A percentile compares a stretch with the other conserved stretches of the same genome.
phyloP scores from a whole-genome alignment of 305 asterid species.

The Andrographis paniculata region DNA sequence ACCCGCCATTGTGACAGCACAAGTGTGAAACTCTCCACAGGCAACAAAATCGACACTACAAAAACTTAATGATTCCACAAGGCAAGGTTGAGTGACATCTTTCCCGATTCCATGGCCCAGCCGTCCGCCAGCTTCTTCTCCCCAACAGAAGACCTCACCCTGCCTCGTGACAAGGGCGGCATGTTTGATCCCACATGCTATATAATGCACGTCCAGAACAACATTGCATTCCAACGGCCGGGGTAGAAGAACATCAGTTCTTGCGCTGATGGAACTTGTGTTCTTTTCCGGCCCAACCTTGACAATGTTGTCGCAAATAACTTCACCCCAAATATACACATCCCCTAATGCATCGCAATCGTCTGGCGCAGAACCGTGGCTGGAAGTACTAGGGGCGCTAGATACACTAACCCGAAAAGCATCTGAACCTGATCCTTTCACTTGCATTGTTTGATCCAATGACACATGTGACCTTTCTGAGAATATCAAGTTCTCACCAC shows the following conservation, averaged over 20 bases:
- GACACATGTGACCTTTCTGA: slow-evolving; percentile 73
- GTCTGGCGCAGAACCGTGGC: slow-evolving; percentile 92
- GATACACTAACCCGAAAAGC: slow-evolving; percentile 93
- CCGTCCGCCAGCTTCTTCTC: slow-evolving; percentile 96
- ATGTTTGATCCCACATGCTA: slow-evolving; percentile 89
- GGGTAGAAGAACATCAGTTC: slow-evolving; percentile 81
- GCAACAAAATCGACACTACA: slow-evolving; percentile 71
- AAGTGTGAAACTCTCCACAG: slow-evolving; percentile 96
- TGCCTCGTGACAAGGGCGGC: slow-evolving; percentile 86
- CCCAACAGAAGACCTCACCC: slow-evolving; percentile 96
- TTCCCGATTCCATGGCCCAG: slow-evolving; percentile 91
- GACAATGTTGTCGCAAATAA: slow-evolving; percentile 66
- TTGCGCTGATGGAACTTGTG: slow-evolving; percentile 47
- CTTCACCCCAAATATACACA: slow-evolving; percentile 98
- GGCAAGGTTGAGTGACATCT: slow-evolving; percentile 62
- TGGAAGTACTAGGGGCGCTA: slow-evolving; percentile 97
- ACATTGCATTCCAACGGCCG: slow-evolving; percentile 71
- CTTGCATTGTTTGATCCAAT: slow-evolving; percentile 81
- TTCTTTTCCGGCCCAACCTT: slow-evolving; percentile 78
- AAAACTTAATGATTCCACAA: slow-evolving; percentile 68
- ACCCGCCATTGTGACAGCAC: slow-evolving; percentile 86
- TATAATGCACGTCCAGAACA: slow-evolving; percentile 78
- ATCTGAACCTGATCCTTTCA: slow-evolving; percentile 75
- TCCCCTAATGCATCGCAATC: slow-evolving; percentile 95
- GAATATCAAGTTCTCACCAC: slow-evolving; percentile 33